Evolutionary conservation across 495 filamentous ascomycete species (phyloP).

Genomic region (Neurospora hispaniola): DNA sequence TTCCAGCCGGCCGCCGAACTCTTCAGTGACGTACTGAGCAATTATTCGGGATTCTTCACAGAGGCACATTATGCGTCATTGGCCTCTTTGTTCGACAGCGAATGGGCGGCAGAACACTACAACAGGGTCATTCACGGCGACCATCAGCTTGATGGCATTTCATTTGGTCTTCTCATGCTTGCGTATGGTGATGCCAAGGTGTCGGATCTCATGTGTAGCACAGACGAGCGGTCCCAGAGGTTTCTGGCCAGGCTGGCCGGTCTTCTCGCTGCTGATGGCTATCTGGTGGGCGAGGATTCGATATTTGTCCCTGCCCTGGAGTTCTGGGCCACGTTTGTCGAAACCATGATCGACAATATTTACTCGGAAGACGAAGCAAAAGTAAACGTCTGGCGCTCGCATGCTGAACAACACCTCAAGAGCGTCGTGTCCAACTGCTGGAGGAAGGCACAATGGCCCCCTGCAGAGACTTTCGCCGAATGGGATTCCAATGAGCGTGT

Average conservation of each 20-base stretch:
- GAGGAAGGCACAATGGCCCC: conserved; percentile 52
- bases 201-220: conserved; percentile 36
- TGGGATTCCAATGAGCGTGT: conserved; percentile 66
- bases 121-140: conserved; percentile 47
- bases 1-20: conserved; percentile 52
- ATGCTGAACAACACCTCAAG: conserved; percentile 34
- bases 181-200: conserved; percentile 55
- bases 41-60: conserved; percentile 53
- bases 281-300: conserved; percentile 64
- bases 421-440: conserved; percentile 49
- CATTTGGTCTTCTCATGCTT: conserved; percentile 59
- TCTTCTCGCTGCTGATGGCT: conserved; percentile 59
- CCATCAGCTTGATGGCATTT: conserved; percentile 52
- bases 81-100: conserved; percentile 44
- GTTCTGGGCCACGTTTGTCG: conserved; percentile 70
- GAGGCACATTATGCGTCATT: conserved; percentile 43
- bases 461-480: conserved; percentile 33
- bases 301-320: conserved; percentile 69
- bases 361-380: conserved; percentile 19
- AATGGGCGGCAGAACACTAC: conserved; percentile 43
- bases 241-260: conserved; percentile 45
- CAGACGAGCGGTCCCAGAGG: conserved; percentile 32
- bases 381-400: conserved; percentile 21
- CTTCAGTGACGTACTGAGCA: conserved; percentile 51
- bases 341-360: conserved; percentile 37